Base-by-base conservation (phyloP, 768 basidiomycete genomes). In the Trametes villosa region DNA sequence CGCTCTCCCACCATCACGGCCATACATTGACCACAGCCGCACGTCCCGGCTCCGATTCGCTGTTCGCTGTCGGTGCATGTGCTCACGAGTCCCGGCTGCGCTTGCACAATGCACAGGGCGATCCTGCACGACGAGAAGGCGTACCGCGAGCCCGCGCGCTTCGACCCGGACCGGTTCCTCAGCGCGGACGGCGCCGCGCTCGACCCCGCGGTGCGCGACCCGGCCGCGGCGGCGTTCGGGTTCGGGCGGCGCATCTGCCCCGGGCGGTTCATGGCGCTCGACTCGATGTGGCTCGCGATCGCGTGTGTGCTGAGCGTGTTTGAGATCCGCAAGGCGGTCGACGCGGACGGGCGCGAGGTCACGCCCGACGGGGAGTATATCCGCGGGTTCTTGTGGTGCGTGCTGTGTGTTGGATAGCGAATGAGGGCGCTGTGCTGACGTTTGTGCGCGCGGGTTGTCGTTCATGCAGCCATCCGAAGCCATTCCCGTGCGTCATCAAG, bases 141-240 rank as follows among this genome's bases (percentile, higher is more conserved):
- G 31, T 80, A 78, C 53, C 59, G 60, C 7, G 72, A 71, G 27
- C 74, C 78, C 1, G 66, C 68, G 62, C 67, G 63, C 17, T 80
- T 77, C 70, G 55, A 71, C 40, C 79, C 79, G 22, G 75, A 75
- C 40, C 72, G 79, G 45, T 80, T 77, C 70, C 44, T 79, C 47
- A 24, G 68, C 57, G 20, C 74, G 18, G 73, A 80, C 55, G 78
- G 77, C 20, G n/a, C n/a, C n/a, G 73, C 76, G 22, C 67, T 77
- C 47, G 67, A 76, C 34, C 48, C 60, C 17, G 59, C 64, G 5
- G 59, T 75, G 38, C 70, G 70, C 22, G 72, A 75, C 55, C 75
- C 75, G 7, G 64, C 64, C 1, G 56, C 65, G 2, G 64, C 70
- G 31, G 72, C 72, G 15, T 78, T 78, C 31, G 75, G 76, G 7